A percentile compares a stretch with the other conserved stretches of the same genome.
Conservation (phyloP, 2,329 filamentous ascomycete genomes). For the Fusarium penzigii region DNA sequence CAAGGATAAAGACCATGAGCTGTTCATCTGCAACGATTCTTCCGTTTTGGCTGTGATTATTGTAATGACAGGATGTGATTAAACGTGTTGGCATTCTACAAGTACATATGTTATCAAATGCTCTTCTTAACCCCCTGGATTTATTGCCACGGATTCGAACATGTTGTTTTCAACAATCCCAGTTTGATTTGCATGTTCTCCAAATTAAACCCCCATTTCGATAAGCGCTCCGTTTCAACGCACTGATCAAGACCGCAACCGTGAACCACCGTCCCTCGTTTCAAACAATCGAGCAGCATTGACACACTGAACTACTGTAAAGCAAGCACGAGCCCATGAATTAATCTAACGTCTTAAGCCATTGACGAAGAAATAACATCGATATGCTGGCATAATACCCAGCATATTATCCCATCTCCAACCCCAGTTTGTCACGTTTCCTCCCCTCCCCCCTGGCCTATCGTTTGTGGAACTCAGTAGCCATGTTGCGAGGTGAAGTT, state of each 20-base stretch:
- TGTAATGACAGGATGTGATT: not conserved
- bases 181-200: not conserved
- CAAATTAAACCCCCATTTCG: not conserved
- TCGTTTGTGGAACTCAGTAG: not conserved
- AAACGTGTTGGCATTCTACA: no score
- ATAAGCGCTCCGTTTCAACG: not conserved
- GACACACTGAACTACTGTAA: not conserved
- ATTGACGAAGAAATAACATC: not conserved
- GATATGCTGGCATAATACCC: no score
- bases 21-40: not conserved
- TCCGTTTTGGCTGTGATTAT: not conserved
- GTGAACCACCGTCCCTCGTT: not conserved
- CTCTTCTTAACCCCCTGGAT: not conserved
- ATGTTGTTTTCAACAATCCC: not conserved
- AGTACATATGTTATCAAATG: no score
- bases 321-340: not conserved
- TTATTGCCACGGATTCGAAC: not conserved
- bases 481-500: not conserved
- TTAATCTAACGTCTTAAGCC: not conserved
- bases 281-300: not conserved
- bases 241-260: not conserved
- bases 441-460: not conserved
- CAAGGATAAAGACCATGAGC: not conserved
- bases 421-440: not conserved
- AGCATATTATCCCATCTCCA: not conserved